Base-by-base conservation (phyloP, 2,329 filamentous ascomycete species). In the Penicillium concentricum region DNA sequence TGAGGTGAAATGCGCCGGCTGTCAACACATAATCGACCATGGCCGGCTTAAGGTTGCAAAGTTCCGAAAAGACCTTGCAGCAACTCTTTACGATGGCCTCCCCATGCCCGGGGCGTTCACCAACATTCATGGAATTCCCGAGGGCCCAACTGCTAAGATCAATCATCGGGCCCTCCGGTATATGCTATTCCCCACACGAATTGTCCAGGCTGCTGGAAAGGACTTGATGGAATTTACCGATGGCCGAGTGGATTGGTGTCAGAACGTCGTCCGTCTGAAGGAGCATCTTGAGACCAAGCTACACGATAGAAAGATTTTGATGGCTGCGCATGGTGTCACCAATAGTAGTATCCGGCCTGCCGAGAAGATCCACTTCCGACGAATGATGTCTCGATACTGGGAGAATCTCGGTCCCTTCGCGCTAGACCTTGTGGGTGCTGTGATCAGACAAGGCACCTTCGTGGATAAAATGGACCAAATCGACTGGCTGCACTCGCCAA, bases 401-500 rank as follows among this genome's bases (percentile, higher is more conserved):
- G 71, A 74, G 7, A 76, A 76, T 37, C 68, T 69, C 6, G 70
- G 69, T 2, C 70, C 69, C 0, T 76, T 77, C 43, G 66, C 69
- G 0, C 65, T 77, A 2, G 74, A 78, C 18, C 69, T 79, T 0
- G 65, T 74, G 26, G 71, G 74, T 2, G 72, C 75, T 5, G 76
- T 79, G 2, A 72, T 77, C 44, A 70, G 76, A 7, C 77, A 79
- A 53, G 70, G 71, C 1, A 67, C 66, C 2, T 79, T 79, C 55
- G 69, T 76, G 22, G 69, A 75, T 43, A 78, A 93, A 75, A 93
- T 93, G 89, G 80, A 84, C 61, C 81, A 82, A 61, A 84, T 92
- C 37, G 88, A 92, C 72, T 94, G 90, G 90, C 77, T 92, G 1
- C 89, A 91, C 69, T 89, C 86, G 18, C 88, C 89, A 0, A 79